Evolutionary conservation across 495 filamentous ascomycete genomes (phyloP), one percentile per base, ranked within the genome.

Genomic region (Aspergillus affinis): DNA sequence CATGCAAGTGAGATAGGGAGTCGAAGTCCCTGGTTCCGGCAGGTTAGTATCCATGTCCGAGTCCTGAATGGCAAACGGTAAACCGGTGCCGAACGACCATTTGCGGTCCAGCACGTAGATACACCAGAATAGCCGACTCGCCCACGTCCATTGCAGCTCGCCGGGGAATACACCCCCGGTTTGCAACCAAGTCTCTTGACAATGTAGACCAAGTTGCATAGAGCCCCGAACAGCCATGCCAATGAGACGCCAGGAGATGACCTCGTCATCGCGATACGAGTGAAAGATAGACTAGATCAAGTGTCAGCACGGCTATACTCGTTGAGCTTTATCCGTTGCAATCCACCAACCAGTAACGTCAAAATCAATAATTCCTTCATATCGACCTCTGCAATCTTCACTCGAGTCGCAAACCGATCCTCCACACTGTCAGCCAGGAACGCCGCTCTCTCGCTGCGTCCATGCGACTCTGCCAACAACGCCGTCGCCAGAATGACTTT

Each of bases 11-110:
- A 77, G 55, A 46, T 77, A 75, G 1, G 72, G 74, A 0, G 72
- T 75, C 19, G 72, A 67, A 17, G 73, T 61, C 12, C 70, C 74
- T 3, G 90, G 91, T 64, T 85, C 86, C 0, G 88, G 88, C 13
- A 93, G 71, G 49, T 81, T 82, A 6, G 88, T 86, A 62, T 93
- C 91, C 66, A 95, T 89, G 69, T 93, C 90, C 7, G 86, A 80
- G 66, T 95, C 91, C 60, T 91, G 88, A 45, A 91, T 80, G 13
- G 86, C 85, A 72, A 90, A 93, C 0, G 90, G 90, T 69, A 93
- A 74, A 2, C 91, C 90, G 0, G 88, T 91, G 18, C 87, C 87
- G 60, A 95, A 93, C 54, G 86, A 88, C 87, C 88, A 93, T 45
- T 91, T 80, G 6, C 89, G 78, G 67, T 95, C 91, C 23, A 95